phyloP scores from a whole-genome alignment of 2,329 filamentous ascomycete genomes.

The Cordyceps militaris region DNA sequence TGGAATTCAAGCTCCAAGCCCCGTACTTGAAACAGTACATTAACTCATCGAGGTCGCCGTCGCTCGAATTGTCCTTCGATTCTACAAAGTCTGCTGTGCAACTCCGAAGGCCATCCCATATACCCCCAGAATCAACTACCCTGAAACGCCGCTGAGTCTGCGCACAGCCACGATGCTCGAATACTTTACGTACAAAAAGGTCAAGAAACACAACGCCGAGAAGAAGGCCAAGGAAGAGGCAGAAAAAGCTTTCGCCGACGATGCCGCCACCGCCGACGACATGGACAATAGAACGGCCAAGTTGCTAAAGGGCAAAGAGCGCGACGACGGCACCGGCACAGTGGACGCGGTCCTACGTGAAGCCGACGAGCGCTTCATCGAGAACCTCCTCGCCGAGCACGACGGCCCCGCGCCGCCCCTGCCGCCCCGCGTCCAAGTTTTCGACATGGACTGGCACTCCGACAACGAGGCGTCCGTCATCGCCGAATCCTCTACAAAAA shows the following conservation, averaged over 20 bases:
- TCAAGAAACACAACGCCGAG: slow-evolving; percentile 51
- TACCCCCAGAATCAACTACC: background rate
- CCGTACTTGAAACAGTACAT: background rate
- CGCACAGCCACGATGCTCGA: slow-evolving; percentile 47
- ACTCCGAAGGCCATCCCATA: background rate
- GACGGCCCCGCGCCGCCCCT: slow-evolving; percentile 45
- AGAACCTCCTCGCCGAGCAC: slow-evolving; percentile 36
- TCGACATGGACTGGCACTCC: slow-evolving; percentile 42
- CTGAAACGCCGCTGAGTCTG: background rate
- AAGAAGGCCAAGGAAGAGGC: slow-evolving; percentile 31
- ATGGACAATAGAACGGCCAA: slow-evolving; percentile 42
- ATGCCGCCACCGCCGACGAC: slow-evolving; percentile 22
- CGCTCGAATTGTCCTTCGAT: background rate
- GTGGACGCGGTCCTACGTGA: slow-evolving; percentile 7
- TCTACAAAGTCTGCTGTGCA: background rate
- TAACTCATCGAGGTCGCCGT: background rate
- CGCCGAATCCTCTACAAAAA: slow-evolving; percentile 14
- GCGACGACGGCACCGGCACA: slow-evolving; percentile 7
- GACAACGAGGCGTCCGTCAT: slow-evolving; percentile 21
- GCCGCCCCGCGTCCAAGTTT: slow-evolving; percentile 45
- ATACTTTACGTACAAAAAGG: slow-evolving; percentile 56
- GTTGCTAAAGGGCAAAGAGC: slow-evolving; percentile 8
- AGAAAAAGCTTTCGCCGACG: slow-evolving; percentile 19
- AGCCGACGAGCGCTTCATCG: slow-evolving; percentile 22
- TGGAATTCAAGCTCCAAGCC: background rate